Base-by-base conservation (phyloP, 331 rosid genomes). In the Saraca asoca region DNA sequence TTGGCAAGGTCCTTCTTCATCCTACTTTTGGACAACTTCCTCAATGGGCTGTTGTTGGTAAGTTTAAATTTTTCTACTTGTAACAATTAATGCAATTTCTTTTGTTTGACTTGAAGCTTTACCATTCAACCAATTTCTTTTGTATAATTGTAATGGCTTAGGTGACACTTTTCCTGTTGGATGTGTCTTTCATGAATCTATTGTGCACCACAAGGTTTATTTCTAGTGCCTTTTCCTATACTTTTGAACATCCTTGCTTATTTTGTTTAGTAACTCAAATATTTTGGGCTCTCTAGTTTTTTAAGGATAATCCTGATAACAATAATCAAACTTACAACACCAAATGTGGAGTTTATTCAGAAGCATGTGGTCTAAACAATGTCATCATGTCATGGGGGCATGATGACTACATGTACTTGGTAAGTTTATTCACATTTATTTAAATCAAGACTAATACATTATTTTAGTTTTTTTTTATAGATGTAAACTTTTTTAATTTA, bases 391-490 rank as follows among this genome's bases (percentile, higher is more conserved):
- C 72, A 6, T 78, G 75, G 75, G 82, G 82, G 9, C 82, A 78
- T 57, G 82, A 78, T 34, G 82, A 78, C 11, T 72, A 78, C 34
- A 78, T 72, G 78, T 67, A 78, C 68, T 0, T 72, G 78, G 78
- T 57, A 18, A 1, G 7, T 60, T 9, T 9, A 42, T 43, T 11
- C 48, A n/a, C n/a, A n/a, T n/a, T n/a, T n/a, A n/a, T n/a, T n/a
- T n/a, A n/a, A n/a, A n/a, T n/a, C n/a, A n/a, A n/a, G n/a, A n/a
- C n/a, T n/a, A n/a, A n/a, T n/a, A n/a, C n/a, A n/a, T n/a, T n/a
- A n/a, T n/a, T n/a, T n/a, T n/a, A n/a, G n/a, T n/a, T n/a, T n/a
- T n/a, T n/a, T n/a, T n/a, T n/a, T n/a, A n/a, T n/a, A n/a, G n/a
- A n/a, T n/a, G n/a, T n/a, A n/a, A n/a, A n/a, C n/a, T n/a, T n/a